Evolutionary conservation across 2,329 filamentous ascomycete genomes (phyloP).

Genomic region (Penicillium sumatraense): DNA sequence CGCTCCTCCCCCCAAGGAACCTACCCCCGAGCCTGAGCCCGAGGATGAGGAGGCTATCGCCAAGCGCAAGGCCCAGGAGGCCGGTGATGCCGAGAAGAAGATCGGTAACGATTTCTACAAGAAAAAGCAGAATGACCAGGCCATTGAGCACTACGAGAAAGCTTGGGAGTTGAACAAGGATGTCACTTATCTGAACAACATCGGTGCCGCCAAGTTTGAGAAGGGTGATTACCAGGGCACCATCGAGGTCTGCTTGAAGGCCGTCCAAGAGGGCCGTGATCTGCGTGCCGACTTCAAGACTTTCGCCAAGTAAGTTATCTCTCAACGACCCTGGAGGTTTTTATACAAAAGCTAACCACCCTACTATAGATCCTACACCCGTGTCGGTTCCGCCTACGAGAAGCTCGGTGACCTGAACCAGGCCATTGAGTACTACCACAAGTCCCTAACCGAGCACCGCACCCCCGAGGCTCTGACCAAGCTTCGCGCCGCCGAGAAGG

Average conservation of each 20-base stretch:
- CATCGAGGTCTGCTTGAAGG: slow-evolving; percentile 85
- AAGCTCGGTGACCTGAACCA: slow-evolving; percentile 78
- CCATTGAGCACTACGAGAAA: slow-evolving; percentile 91
- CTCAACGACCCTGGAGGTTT: too few relatives aligned
- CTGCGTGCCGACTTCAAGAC: slow-evolving; percentile 97
- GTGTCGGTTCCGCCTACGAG: slow-evolving; percentile 93
- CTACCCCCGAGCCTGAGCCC: slow-evolving; percentile 66
- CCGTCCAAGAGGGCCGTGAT: slow-evolving; percentile 85
- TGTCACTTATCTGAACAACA: slow-evolving; percentile 96
- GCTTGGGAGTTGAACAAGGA: slow-evolving; percentile 96
- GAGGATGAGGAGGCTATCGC: slow-evolving; percentile 82
- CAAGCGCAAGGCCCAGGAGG: slow-evolving; percentile 88
- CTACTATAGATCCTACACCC: slow-evolving; percentile 72
- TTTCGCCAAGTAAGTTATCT: slow-evolving; percentile 78
- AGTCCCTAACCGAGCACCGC: slow-evolving; percentile 93
- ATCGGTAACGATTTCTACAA: slow-evolving; percentile 96
- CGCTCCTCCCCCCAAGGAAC: slow-evolving; percentile 55
- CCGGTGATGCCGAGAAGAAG: slow-evolving; percentile 92
- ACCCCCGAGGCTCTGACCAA: slow-evolving; percentile 93
- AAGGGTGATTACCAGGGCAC: slow-evolving; percentile 91
- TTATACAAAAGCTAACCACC: slow-evolving; percentile 6
- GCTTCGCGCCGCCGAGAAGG: slow-evolving; percentile 86
- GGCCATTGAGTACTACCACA: slow-evolving; percentile 89
- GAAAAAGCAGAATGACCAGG: slow-evolving; percentile 94
- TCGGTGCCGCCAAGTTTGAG: slow-evolving; percentile 91